phyloP scores from a whole-genome alignment of 2,329 filamentous ascomycete species.

The Aspergillus brasiliensis region DNA sequence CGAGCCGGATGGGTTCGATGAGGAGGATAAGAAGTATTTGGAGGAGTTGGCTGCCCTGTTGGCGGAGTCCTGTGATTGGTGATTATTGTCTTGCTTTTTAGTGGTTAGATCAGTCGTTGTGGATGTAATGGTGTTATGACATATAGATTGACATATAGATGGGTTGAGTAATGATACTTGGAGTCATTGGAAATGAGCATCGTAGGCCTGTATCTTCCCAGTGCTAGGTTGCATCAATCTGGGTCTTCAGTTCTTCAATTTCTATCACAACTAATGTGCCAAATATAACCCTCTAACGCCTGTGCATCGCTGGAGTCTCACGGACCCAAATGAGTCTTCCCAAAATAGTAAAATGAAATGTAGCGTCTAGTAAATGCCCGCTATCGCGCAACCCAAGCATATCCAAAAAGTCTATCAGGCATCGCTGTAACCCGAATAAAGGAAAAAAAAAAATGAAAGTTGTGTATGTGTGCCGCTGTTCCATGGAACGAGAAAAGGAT shows the following conservation, averaged over 20 bases:
- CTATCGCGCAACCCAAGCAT: not conserved
- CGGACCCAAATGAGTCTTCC: not conserved
- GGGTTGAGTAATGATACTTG: not conserved
- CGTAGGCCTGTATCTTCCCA: not conserved
- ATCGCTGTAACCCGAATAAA: not conserved
- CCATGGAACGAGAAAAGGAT: not conserved
- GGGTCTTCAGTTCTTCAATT: not conserved
- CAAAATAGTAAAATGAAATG: not conserved
- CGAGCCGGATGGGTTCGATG: constrained; percentile 47
- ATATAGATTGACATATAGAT: not conserved
- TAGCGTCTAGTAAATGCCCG: not conserved
- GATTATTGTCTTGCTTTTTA: no score
- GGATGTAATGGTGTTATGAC: not conserved
- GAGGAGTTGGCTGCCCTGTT: constrained; percentile 46
- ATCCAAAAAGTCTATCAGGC: constrained; percentile 4
- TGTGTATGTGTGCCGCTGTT: not conserved
- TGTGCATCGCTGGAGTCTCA: not conserved
- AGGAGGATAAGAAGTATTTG: constrained; percentile 46
- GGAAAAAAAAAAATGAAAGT: not conserved
- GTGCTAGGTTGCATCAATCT: not conserved
- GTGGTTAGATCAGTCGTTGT: not conserved
- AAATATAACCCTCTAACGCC: not conserved
- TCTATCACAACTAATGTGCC: not conserved
- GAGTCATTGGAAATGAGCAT: not conserved
- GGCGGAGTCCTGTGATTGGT: constrained; percentile 47